Conservation (phyloP, 176 grass and related monocot genomes). For the Neostapfia colusana region DNA sequence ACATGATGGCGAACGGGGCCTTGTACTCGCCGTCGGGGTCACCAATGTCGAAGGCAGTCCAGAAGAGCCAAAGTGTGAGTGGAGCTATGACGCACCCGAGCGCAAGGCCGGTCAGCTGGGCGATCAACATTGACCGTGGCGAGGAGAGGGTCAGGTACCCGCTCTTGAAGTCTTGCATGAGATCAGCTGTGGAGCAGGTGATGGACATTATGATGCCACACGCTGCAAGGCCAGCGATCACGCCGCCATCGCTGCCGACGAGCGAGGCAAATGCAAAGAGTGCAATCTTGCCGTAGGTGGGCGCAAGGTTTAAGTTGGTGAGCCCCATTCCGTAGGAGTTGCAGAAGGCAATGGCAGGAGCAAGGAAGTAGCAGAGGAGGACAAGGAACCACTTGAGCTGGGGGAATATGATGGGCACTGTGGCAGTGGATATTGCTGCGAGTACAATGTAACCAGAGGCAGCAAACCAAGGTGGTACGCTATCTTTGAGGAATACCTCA, state of each 20-base stretch:
- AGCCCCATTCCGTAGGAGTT: slow-evolving; percentile 54
- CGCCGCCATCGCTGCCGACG: slow-evolving; percentile 25
- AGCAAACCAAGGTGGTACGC: slow-evolving; percentile 43
- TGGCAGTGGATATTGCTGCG: slow-evolving; percentile 31
- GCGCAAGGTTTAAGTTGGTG: slow-evolving; percentile 49
- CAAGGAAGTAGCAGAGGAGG: slow-evolving; percentile 45
- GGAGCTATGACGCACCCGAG: slow-evolving; percentile 47
- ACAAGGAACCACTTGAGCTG: slow-evolving; percentile 55
- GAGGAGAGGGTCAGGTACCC: slow-evolving; percentile 49
- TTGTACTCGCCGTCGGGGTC: slow-evolving; percentile 45
- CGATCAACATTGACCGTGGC: slow-evolving; percentile 35
- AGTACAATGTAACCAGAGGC: slow-evolving; percentile 47
- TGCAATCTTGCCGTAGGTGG: slow-evolving; percentile 46
- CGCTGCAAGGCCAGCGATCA: slow-evolving; percentile 48
- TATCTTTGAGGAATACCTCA: slow-evolving; percentile 48
- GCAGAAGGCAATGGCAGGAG: slow-evolving; percentile 54
- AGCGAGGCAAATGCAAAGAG: slow-evolving; percentile 46
- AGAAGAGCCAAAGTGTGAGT: slow-evolving; percentile 55
- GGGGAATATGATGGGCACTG: slow-evolving; percentile 50
- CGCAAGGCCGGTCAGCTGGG: slow-evolving; percentile 29
- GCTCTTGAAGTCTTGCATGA: slow-evolving; percentile 58
- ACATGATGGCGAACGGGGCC: slow-evolving; percentile 36
- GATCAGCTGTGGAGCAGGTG: slow-evolving; percentile 44
- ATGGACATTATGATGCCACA: slow-evolving; percentile 51
- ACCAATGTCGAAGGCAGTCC: slow-evolving; percentile 42